Base-by-base conservation (phyloP, 2,329 filamentous ascomycete genomes). In the Neonectria ditissima region DNA sequence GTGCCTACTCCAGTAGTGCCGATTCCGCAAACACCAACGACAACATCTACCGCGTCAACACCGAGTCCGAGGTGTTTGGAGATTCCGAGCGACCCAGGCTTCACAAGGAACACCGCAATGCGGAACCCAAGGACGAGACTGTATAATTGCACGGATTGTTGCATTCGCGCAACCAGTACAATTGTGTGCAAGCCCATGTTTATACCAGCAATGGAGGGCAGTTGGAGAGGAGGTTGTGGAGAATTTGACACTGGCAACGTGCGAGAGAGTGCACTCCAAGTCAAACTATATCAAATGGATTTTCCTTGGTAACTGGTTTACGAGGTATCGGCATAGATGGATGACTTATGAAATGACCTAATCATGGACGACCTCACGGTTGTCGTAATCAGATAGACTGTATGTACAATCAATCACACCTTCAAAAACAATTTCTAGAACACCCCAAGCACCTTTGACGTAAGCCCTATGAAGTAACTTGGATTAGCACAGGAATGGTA, bases 1-100 rank as follows among this genome's bases (percentile, higher is more conserved):
- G 87, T 4, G 81, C 84, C 73, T 86, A 86, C 72, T 74, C 75
- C 8, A 67, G 68, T 22, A 68, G 63, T 24, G 62, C 45, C 30
- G 41, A 41, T 2, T 58, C 52, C 28, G 18, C 39, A 41, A 54
- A 50, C 20, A 57, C 62, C 9, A 41, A 66, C 34, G 51, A 69
- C 13, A 45, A 18, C 26, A 59, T 69, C 58, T 63, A 62, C 55
- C 63, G 67, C n/a, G 61, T 70, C 37, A 68, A 65, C 10, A 69
- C 68, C 1, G 69, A 73, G 55, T 67, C 68, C 30, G 70, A 73
- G 32, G 62, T 71, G 11, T 68, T 73, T 54, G 71, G 65, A n/a
- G 63, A 72, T n/a, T 69, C 70, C 24, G 66, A 74, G 57, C 68
- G 66, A 43, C 73, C 73, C 2, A 58, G 26, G 11, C 69, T 65